These are phyloP conservation scores for Kwoniella europaea DNA, from an alignment of 768 basidiomycete species.

Conservation along the genomic window DNA sequence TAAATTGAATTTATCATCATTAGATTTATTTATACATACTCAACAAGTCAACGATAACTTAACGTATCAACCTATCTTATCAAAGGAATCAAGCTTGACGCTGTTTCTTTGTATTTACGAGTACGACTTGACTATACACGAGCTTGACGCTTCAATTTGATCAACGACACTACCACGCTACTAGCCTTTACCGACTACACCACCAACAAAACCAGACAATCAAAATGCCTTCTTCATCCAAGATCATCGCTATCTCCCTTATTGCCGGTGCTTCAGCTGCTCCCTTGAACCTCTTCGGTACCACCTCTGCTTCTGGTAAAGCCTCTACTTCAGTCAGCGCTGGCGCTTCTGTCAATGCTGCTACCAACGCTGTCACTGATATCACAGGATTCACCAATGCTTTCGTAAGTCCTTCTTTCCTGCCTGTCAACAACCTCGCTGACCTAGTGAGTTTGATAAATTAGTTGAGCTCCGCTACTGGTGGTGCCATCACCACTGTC, in stretches of 20 bases:
- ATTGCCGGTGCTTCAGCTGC: slow-evolving; percentile 26
- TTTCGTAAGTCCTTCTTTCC: slow-evolving; percentile 13
- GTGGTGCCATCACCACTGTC: slow-evolving; percentile 20
- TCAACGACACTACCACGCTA: not conserved
- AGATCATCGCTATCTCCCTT: slow-evolving; percentile 27
- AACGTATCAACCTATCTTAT: not conserved
- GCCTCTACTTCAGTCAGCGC: slow-evolving; percentile 11
- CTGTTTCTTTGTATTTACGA: not conserved
- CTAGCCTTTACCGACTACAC: slow-evolving; percentile 7
- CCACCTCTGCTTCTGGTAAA: slow-evolving; percentile 9
- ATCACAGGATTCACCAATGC: slow-evolving; percentile 26
- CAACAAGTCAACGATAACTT: slow-evolving; percentile 1
- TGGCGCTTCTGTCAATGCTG: slow-evolving; percentile 12
- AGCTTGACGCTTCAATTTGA: slow-evolving; percentile 18
- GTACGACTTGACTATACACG: not conserved
- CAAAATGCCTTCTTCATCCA: slow-evolving; percentile 26
- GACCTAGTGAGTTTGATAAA: not conserved
- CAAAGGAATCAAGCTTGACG: slow-evolving; percentile 7
- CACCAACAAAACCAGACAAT: not conserved
- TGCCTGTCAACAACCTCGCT: not conserved
- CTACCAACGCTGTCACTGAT: slow-evolving; percentile 22
- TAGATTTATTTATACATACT: not conserved
- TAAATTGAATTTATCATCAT: not conserved
- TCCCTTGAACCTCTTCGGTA: slow-evolving; percentile 22
- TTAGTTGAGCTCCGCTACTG: slow-evolving; percentile 26